Evolutionary conservation across 2,329 filamentous ascomycete species (phyloP).

Genomic region (Blastomyces emzantsi): DNA sequence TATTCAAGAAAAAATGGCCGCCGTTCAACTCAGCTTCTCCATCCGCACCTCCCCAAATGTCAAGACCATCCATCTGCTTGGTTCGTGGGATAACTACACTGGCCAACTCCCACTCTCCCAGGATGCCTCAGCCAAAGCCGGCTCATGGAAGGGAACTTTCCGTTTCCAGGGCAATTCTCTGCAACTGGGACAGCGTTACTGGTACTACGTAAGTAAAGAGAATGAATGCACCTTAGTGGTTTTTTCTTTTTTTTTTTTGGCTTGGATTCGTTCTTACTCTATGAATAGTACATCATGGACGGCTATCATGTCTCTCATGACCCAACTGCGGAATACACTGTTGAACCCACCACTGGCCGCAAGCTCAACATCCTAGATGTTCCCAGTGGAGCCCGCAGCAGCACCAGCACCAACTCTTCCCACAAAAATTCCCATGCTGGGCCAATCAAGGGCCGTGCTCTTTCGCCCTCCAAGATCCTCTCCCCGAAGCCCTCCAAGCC

Average conservation of each 20-base stretch:
- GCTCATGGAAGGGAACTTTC: constrained; percentile 93
- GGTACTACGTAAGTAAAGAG: constrained; percentile 68
- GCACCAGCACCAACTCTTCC: constrained; percentile 25
- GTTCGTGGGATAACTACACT: constrained; percentile 96
- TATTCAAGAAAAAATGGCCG: constrained; percentile 57
- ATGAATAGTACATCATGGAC: constrained; percentile 77
- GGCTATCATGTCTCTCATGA: constrained; percentile 98
- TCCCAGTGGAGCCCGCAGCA: constrained; percentile 48
- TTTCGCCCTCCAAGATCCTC: constrained; percentile 82
- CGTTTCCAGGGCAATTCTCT: constrained; percentile 83
- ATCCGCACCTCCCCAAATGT: constrained; percentile 92
- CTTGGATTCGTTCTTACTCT: constrained; percentile 14
- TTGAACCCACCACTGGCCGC: constrained; percentile 93
- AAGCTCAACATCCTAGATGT: constrained; percentile 97
- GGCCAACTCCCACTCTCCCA: constrained; percentile 91
- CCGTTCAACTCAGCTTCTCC: constrained; percentile 89
- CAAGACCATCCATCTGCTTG: constrained; percentile 95
- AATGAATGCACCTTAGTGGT: not conserved
- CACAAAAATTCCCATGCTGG: constrained; percentile 45
- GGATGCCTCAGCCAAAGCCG: constrained; percentile 73
- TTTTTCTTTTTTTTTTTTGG: not conserved
- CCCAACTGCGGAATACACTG: constrained; percentile 76
- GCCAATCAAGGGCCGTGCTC: constrained; percentile 77
- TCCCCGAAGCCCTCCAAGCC: constrained; percentile 84
- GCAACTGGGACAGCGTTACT: constrained; percentile 86